Evolutionary conservation across 495 filamentous ascomycete genomes (phyloP).

Genomic region (Podospora conica): DNA sequence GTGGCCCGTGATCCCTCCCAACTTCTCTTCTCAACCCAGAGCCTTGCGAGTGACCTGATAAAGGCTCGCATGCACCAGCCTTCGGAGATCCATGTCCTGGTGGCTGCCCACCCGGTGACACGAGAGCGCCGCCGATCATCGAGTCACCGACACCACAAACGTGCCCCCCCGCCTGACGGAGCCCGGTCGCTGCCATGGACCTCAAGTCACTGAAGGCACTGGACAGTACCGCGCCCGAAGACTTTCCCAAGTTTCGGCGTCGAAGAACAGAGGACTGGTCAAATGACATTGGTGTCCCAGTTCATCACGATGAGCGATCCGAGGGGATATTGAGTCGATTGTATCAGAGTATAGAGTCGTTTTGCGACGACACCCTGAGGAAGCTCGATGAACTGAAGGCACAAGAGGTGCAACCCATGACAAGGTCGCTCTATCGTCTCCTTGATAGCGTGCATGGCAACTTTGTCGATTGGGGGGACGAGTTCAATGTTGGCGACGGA

Average conservation of each 20-base stretch:
- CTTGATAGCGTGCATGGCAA: background rate
- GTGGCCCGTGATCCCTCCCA: background rate
- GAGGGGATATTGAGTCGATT: background rate
- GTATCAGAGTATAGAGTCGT: background rate
- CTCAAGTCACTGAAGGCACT: background rate
- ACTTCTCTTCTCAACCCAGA: background rate
- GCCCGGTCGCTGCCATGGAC: background rate
- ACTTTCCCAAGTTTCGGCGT: background rate
- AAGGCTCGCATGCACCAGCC: background rate
- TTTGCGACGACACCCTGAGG: background rate
- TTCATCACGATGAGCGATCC: background rate
- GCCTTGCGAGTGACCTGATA: background rate
- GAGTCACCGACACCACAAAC: background rate
- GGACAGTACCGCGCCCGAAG: background rate
- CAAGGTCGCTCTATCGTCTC: background rate
- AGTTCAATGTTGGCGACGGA: background rate
- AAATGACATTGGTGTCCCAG: background rate
- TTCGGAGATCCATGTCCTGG: background rate
- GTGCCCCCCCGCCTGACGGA: background rate
- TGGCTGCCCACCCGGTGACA: background rate
- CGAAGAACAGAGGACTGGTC: conserved; percentile 4
- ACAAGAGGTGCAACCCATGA: background rate
- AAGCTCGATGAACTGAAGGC: background rate
- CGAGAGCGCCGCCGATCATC: background rate
- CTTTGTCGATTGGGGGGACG: conserved; percentile 8